Evolutionary conservation across 2,329 filamentous ascomycete genomes (phyloP), one percentile per base, ranked within the genome.

Genomic region (Rugonectria rugulosa): DNA sequence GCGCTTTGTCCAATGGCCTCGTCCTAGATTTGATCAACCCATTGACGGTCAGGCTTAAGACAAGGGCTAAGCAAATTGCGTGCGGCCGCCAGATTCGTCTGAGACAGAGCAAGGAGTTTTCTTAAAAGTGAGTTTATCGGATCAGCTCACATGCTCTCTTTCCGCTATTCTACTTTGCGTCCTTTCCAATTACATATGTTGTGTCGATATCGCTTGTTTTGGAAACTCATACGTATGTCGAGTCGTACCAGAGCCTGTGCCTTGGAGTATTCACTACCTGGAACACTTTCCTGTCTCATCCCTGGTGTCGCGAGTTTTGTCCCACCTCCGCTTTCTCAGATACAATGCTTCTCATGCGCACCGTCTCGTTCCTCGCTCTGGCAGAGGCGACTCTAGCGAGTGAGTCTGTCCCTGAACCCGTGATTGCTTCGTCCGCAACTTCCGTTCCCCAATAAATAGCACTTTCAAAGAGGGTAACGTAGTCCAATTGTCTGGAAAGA

Each of bases 361-460:
- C 12, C 19, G 21, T 48, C 24, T 24, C 37, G 31, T 46, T 24
- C 24, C 21, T 60, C 26, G 24, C 27, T 14, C 26, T 62, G 15
- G 27, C 53, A 15, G 38, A 24, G 15, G 46, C 34, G 7, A 37
- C 54, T 5, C 43, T 40, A 24, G 41, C 50, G 12, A 32, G 19
- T 19, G 37, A 52, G n/a, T 52, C 57, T 34, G 46, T 57, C 23
- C 53, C 55, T 50, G 55, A 38, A 32, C 52, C n/a, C 57, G 55
- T 20, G 29, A 56, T 40, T 17, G 17, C 23, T 37, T 37, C 10
- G 19, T 59, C 17, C 40, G 56, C 32, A 56, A 59, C 47, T 57
- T 59, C 19, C 49, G n/a, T n/a, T n/a, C n/a, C n/a, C n/a, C n/a
- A n/a, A n/a, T n/a, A n/a, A n/a, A n/a, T n/a, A n/a, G n/a, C n/a